These are phyloP conservation scores for Apiospora rasikravindrae DNA, from an alignment of 2,329 filamentous ascomycete genomes.

Conservation along the genomic window DNA sequence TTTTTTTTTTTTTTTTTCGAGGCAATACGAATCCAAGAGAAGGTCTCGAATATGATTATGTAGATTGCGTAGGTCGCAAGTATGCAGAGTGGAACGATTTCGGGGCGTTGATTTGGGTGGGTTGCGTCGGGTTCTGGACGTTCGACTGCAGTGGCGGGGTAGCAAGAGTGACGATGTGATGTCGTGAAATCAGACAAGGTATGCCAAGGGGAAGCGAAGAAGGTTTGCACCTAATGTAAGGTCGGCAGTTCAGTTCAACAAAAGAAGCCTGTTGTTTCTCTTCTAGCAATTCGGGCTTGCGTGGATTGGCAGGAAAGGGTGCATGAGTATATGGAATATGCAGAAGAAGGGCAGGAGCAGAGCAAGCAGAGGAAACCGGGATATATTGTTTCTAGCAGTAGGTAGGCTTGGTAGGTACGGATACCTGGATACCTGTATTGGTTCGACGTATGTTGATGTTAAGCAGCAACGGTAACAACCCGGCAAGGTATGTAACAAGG, in stretches of 20 bases:
- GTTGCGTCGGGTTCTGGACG: neutral
- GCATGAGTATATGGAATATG: neutral
- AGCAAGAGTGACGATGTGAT: conserved; percentile 9
- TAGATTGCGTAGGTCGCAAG: neutral
- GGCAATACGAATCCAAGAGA: neutral
- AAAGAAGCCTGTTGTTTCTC: neutral
- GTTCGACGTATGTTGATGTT: too few relatives aligned
- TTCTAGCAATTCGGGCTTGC: neutral
- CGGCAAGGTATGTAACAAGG: too few relatives aligned
- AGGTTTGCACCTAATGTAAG: neutral
- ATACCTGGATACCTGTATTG: too few relatives aligned
- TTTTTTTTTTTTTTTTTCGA: too few relatives aligned
- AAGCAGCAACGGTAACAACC: too few relatives aligned
- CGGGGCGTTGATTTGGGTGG: neutral
- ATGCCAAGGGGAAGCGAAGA: too few relatives aligned
- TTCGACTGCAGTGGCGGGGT: conserved; percentile 1
- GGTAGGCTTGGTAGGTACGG: neutral
- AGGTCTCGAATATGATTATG: neutral
- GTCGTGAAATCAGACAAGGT: conserved; percentile 1
- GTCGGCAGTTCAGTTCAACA: neutral
- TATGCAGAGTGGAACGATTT: conserved; percentile 1
- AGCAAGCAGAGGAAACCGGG: neutral
- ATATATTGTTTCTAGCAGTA: neutral
- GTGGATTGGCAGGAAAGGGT: neutral
- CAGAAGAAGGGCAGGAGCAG: neutral